phyloP scores from a whole-genome alignment of 1,139 yeast species.

The Tardiomyces depauwii region DNA sequence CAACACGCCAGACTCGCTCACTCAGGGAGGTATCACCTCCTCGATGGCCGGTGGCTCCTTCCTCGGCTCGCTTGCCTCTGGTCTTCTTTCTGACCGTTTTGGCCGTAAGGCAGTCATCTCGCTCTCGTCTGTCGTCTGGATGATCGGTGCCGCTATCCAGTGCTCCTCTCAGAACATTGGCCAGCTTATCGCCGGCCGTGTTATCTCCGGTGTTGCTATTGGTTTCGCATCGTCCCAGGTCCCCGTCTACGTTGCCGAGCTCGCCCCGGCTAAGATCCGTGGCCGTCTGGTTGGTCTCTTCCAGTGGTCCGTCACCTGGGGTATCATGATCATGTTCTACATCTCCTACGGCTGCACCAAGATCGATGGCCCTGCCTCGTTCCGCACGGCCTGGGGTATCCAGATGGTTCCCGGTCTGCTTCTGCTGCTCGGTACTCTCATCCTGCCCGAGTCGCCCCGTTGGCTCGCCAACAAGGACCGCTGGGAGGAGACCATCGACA shows the following conservation, averaged over 20 bases:
- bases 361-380: constrained; percentile 39
- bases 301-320: constrained; percentile 61
- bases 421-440: constrained; percentile 36
- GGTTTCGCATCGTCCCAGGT: constrained; percentile 64
- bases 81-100: constrained; percentile 46
- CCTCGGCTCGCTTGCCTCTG: constrained; percentile 24
- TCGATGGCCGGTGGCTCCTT: constrained; percentile 90
- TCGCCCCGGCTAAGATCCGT: constrained; percentile 52
- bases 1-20: constrained; percentile 29
- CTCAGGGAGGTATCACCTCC: constrained; percentile 57
- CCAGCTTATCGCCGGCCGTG: constrained; percentile 56
- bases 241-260: constrained; percentile 66
- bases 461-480: constrained; percentile 56
- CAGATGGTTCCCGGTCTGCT: constrained; percentile 53
- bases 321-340: constrained; percentile 48
- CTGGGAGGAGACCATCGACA: constrained; percentile 51
- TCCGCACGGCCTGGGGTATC: constrained; percentile 59
- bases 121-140: constrained; percentile 61
- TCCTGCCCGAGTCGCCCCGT: constrained; percentile 65
- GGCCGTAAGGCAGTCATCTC: constrained; percentile 71
- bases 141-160: constrained; percentile 74
- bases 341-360: constrained; percentile 48
- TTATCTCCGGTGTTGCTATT: constrained; percentile 54
- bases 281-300: constrained; percentile 57
- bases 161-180: constrained; percentile 65